Conservation (phyloP, 176 grass and related monocot genomes). For the barley (Hordeum vulgare) region MorexV3_pseudomolecules_assembly NC_058519.1:458637213-458637712, state of each 20-base stretch:
- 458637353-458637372: constrained; percentile 49
- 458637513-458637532: constrained; percentile 55
- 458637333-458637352: constrained; percentile 22
- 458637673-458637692: neutral
- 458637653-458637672: constrained; percentile 24
- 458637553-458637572: constrained; percentile 34
- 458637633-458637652: constrained; percentile 36
- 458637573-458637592: constrained; percentile 38
- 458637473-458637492: constrained; percentile 57
- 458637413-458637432: constrained; percentile 51
- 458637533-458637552: constrained; percentile 39
- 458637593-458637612: constrained; percentile 36
- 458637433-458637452: constrained; percentile 34
- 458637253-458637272: constrained; percentile 40
- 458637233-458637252: constrained; percentile 37
- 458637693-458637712: constrained; percentile 11
- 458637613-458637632: constrained; percentile 33
- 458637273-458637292: neutral
- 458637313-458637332: constrained; percentile 5
- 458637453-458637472: constrained; percentile 37
- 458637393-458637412: constrained; percentile 36
- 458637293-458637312: constrained; percentile 36
- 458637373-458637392: constrained; percentile 39
- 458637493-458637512: constrained; percentile 40
- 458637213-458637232: constrained; percentile 26